Percentiles rank a stretch among this genome's conserved stretches.
Conservation (phyloP, 139 green algal species). For the Tetraselmis striata region DNA sequence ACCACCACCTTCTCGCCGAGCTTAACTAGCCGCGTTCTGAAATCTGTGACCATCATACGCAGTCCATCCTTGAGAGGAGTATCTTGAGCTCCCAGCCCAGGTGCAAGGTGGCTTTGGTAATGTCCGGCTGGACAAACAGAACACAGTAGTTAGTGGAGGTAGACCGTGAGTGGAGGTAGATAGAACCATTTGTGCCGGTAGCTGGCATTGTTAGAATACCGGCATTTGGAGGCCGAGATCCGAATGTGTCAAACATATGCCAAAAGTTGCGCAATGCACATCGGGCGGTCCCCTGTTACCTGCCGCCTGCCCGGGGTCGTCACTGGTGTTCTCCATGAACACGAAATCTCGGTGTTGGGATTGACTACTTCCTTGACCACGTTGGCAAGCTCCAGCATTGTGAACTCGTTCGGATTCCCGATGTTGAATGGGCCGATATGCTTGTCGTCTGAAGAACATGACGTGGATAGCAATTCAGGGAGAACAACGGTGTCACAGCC, state of each 20-base stretch:
- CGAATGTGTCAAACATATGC: not conserved
- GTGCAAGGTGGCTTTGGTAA: slow-evolving; percentile 72
- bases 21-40: slow-evolving; percentile 57
- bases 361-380: slow-evolving; percentile 85
- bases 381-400: slow-evolving; percentile 95
- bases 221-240: not conserved
- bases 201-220: not conserved
- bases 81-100: slow-evolving; percentile 94
- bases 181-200: too few relatives aligned
- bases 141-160: too few relatives aligned
- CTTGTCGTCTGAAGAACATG: slow-evolving; percentile 42
- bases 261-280: not conserved
- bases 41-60: slow-evolving; percentile 90
- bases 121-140: slow-evolving; percentile 77
- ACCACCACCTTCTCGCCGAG: not conserved
- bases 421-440: slow-evolving; percentile 97
- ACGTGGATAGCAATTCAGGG: too few relatives aligned
- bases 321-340: slow-evolving; percentile 89
- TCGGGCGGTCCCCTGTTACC: too few relatives aligned
- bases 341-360: slow-evolving; percentile 58
- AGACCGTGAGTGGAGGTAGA: too few relatives aligned
- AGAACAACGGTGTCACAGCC: too few relatives aligned
- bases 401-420: slow-evolving; percentile 98
- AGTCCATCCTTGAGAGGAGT: slow-evolving; percentile 79
- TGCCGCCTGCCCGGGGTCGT: slow-evolving; percentile 79